Conservation (phyloP, 176 grass and related monocot genomes). For the Phoenix dactylifera region DNA sequence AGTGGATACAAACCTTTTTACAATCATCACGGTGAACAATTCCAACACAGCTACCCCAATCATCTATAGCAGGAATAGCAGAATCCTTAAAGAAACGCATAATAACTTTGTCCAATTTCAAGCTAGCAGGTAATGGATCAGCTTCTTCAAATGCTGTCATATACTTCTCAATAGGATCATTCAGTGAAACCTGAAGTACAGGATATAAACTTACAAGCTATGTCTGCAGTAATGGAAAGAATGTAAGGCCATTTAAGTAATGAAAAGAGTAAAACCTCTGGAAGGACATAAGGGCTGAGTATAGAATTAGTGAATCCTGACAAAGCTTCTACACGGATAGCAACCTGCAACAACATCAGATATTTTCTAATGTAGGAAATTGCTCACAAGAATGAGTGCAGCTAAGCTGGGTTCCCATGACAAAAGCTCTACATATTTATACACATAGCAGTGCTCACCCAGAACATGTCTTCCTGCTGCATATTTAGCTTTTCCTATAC, state of each 20-base stretch:
- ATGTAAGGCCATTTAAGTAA: too few species aligned
- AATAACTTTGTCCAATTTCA: slow-evolving; percentile 42
- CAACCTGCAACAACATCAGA: slow-evolving; percentile 39
- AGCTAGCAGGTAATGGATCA: slow-evolving; percentile 36
- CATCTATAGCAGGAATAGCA: slow-evolving; percentile 66
- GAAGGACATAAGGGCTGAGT: slow-evolving; percentile 56
- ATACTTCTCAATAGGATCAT: slow-evolving; percentile 85
- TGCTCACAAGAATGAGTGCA: too few species aligned
- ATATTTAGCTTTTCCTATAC: too few species aligned
- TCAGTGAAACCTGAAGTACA: slow-evolving; percentile 51
- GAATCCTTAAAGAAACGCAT: slow-evolving; percentile 66
- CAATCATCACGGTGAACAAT: slow-evolving; percentile 70
- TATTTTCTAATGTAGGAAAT: too few species aligned
- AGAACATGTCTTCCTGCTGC: too few species aligned
- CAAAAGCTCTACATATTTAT: too few species aligned
- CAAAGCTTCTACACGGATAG: slow-evolving; percentile 67
- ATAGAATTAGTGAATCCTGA: slow-evolving; percentile 65
- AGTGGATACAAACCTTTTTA: slow-evolving; percentile 44
- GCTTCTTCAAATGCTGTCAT: slow-evolving; percentile 79
- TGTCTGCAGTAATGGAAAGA: not conserved
- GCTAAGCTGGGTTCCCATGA: too few species aligned
- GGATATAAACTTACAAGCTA: not conserved
- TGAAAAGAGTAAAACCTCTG: slow-evolving; percentile 29
- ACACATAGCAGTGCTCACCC: too few species aligned
- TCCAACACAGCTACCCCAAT: slow-evolving; percentile 76